Conservation (phyloP, 2,329 filamentous ascomycete species). For the Xylaria multiplex region DNA sequence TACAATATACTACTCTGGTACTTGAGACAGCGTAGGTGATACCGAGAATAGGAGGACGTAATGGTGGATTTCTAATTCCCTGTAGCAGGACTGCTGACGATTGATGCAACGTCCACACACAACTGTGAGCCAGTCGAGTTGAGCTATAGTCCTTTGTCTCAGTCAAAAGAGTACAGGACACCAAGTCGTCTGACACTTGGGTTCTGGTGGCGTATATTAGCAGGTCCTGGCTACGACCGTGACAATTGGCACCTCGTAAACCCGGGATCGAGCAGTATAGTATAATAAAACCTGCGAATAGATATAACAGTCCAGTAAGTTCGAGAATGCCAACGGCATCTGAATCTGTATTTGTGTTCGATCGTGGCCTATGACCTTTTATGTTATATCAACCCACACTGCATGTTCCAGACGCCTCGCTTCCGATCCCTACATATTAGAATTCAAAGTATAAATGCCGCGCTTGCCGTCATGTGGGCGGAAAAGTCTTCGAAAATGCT, state of each 20-base stretch:
- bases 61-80: too few relatives aligned
- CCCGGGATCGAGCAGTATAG: background rate
- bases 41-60: too few relatives aligned
- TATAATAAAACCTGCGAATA: background rate
- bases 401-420: constrained; percentile 22
- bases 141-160: too few relatives aligned
- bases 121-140: too few relatives aligned
- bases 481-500: background rate
- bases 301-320: background rate
- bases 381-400: background rate
- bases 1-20: too few relatives aligned
- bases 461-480: background rate
- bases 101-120: too few relatives aligned
- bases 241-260: background rate
- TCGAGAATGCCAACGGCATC: background rate
- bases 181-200: too few relatives aligned
- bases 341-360: background rate
- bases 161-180: too few relatives aligned
- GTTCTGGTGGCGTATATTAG: too few relatives aligned
- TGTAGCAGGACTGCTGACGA: too few relatives aligned
- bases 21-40: too few relatives aligned
- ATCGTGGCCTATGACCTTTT: background rate
- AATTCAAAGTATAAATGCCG: background rate
- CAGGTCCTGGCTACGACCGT: too few relatives aligned
- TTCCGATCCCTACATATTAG: background rate